These are phyloP conservation scores for Mrakia frigida DNA, from an alignment of 768 basidiomycete species.

Conservation along the genomic window DNA sequence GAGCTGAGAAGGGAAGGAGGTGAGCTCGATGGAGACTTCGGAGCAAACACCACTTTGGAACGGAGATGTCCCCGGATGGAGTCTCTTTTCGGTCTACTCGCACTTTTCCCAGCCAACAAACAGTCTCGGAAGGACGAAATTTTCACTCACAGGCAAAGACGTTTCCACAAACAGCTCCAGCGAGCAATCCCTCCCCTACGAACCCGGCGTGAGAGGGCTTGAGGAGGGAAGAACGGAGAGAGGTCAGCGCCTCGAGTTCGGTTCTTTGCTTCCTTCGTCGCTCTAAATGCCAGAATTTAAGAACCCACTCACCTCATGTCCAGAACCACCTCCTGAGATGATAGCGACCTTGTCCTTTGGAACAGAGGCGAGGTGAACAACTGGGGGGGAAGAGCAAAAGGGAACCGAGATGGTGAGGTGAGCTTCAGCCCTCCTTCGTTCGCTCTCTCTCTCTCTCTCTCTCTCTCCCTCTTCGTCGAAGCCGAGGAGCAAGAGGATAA, in stretches of 20 bases:
- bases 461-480: background rate
- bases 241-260: background rate
- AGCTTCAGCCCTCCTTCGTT: no score
- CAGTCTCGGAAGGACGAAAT: background rate
- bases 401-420: background rate
- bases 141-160: slow-evolving; percentile 25
- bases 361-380: slow-evolving; percentile 14
- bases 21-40: background rate
- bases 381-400: background rate
- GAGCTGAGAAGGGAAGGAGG: background rate
- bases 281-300: background rate
- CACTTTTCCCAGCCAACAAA: background rate
- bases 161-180: slow-evolving; percentile 29
- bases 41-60: background rate
- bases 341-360: slow-evolving; percentile 21
- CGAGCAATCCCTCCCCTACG: slow-evolving; percentile 28
- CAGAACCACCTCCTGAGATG: slow-evolving; percentile 30
- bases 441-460: background rate
- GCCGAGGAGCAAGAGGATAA: background rate
- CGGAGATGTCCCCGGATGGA: background rate
- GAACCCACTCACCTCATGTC: slow-evolving; percentile 11
- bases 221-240: no score
- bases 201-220: slow-evolving; percentile 3
- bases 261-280: no score
- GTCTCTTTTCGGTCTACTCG: background rate